phyloP scores from a whole-genome alignment of 345 rosid species.

The Eutrema heterophyllum region DNA sequence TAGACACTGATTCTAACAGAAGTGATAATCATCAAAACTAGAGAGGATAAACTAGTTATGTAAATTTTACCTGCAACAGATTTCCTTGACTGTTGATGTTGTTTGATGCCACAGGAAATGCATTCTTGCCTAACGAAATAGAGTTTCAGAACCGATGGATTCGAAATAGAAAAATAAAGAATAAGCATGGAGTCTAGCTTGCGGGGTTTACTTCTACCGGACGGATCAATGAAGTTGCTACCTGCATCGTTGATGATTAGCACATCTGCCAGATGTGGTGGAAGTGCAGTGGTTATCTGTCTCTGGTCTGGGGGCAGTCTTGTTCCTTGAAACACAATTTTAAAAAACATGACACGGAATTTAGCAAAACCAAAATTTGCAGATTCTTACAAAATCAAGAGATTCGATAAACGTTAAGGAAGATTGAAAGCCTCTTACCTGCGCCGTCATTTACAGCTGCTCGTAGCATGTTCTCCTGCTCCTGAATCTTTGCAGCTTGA shows the following conservation, averaged over 20 bases:
- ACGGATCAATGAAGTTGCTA: constrained; percentile 50
- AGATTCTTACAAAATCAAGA: background rate
- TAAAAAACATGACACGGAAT: background rate
- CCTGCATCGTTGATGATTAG: constrained; percentile 52
- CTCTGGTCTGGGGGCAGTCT: constrained; percentile 79
- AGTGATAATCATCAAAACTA: background rate
- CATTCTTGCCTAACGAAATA: constrained; percentile 51
- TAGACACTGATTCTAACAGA: background rate
- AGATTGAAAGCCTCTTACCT: constrained; percentile 38
- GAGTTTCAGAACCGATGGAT: background rate
- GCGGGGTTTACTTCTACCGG: constrained; percentile 36
- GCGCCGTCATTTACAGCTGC: constrained; percentile 76
- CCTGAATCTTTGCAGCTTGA: constrained; percentile 87
- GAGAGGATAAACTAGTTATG: background rate
- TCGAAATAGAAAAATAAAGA: background rate
- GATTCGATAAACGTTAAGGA: background rate
- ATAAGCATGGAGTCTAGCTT: background rate
- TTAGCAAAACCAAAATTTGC: background rate
- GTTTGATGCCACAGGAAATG: constrained; percentile 56
- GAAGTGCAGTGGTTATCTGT: constrained; percentile 74
- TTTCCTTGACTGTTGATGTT: constrained; percentile 54
- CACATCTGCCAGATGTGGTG: constrained; percentile 77
- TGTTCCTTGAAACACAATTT: constrained; percentile 43
- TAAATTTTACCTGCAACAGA: constrained; percentile 58
- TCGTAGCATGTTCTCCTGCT: constrained; percentile 71